Evolutionary conservation across 169 alveolate genomes (phyloP).

Genomic region (Perkinsus olseni): DNA sequence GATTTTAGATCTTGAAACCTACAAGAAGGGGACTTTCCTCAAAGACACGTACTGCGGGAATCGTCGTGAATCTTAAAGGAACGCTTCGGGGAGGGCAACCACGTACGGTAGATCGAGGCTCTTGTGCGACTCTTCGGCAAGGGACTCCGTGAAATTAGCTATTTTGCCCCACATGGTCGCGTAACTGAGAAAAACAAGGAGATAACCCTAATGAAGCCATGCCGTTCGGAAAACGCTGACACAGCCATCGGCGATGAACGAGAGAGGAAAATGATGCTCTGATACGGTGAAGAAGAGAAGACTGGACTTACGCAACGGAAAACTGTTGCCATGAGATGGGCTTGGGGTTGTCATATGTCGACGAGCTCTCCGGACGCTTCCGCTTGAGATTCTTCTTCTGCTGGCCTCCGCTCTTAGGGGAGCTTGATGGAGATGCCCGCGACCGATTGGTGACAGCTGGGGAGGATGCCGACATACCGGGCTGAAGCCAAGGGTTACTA

Average conservation of each 20-base stretch:
- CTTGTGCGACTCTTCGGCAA: neutral
- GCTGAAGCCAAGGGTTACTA: neutral
- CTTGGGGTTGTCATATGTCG: neutral
- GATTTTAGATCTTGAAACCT: neutral
- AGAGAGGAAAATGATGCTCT: neutral
- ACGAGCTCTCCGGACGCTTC: neutral
- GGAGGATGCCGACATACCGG: neutral
- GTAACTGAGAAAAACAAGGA: neutral
- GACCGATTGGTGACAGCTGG: neutral
- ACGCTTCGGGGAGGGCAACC: neutral
- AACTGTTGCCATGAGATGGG: neutral
- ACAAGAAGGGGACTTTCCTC: neutral
- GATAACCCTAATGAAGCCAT: neutral
- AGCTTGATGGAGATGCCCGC: neutral
- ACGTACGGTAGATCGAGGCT: neutral
- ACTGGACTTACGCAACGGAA: neutral
- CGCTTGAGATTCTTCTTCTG: neutral
- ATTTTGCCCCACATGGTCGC: neutral
- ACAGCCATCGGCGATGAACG: neutral
- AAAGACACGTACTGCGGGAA: neutral
- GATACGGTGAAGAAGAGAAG: neutral
- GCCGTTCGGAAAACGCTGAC: neutral
- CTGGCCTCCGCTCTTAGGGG: neutral
- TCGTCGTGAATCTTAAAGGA: neutral
- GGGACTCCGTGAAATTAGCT: neutral